These are phyloP conservation scores for Aureobasidium namibiae DNA, from an alignment of 2,329 filamentous ascomycete genomes.

Conservation along the genomic window DNA sequence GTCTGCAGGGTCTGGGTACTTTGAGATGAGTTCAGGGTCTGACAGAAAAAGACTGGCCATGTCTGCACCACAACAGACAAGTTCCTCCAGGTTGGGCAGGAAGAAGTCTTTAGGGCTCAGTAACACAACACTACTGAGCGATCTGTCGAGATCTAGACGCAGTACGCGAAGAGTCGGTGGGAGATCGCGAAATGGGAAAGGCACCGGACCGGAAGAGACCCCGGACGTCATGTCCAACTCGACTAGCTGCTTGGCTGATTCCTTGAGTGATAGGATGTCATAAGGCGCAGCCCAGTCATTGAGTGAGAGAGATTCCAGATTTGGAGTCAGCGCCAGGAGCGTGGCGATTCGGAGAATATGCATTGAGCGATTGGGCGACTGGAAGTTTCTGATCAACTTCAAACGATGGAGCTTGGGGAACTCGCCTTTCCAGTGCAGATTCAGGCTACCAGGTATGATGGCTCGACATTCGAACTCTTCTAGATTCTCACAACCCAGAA, in stretches of 20 bases:
- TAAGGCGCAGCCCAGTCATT: not conserved
- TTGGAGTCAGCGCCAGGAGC: not conserved
- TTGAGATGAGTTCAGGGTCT: not conserved
- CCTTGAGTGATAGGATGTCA: not conserved
- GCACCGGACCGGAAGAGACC: not conserved
- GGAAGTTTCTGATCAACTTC: not conserved
- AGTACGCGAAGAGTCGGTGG: not conserved
- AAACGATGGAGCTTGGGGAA: conserved; percentile 4
- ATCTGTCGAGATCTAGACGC: not conserved
- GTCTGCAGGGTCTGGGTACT: not conserved
- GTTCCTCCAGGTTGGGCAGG: conserved; percentile 7
- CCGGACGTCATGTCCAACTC: conserved; percentile 3
- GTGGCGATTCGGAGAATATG: not conserved
- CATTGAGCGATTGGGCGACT: not conserved
- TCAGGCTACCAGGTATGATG: not conserved
- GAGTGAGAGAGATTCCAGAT: conserved; percentile 2
- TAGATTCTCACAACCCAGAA: conserved; percentile 2
- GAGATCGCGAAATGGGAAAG: not conserved
- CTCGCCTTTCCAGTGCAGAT: conserved; percentile 6
- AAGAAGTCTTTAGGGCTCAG: not conserved
- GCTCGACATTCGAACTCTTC: not conserved
- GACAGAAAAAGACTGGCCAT: not conserved
- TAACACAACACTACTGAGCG: not conserved
- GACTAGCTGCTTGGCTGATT: not conserved
- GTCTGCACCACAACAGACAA: conserved; percentile 5